These are phyloP conservation scores for Trichosporon asahii DNA, from an alignment of 1,284 basidiomycete species.

Conservation along the genomic window DNA sequence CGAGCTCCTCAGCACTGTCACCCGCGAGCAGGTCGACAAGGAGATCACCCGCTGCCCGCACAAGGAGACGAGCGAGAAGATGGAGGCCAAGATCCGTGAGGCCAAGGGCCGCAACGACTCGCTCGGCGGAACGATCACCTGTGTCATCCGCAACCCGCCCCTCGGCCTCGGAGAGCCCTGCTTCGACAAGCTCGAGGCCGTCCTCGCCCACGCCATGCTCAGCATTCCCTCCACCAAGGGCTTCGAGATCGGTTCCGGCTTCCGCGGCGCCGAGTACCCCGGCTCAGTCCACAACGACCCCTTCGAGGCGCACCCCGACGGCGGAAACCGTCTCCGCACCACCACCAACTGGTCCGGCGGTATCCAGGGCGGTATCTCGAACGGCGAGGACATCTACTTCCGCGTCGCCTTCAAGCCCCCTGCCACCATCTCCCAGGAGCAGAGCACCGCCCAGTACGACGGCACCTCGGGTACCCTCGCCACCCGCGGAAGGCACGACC, in stretches of 20 bases:
- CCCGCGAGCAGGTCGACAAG: constrained; percentile 83
- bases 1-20: constrained; percentile 72
- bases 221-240: constrained; percentile 98
- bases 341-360: constrained; percentile 95
- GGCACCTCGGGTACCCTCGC: constrained; percentile 82
- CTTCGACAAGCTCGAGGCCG: constrained; percentile 98
- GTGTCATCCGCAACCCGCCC: constrained; percentile 87
- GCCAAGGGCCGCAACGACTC: constrained; percentile 90
- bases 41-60: constrained; percentile 89
- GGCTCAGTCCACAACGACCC: constrained; percentile 92
- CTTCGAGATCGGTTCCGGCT: constrained; percentile 97
- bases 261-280: constrained; percentile 90
- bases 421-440: constrained; percentile 92
- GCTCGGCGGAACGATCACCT: constrained; percentile 95
- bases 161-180: constrained; percentile 93
- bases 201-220: constrained; percentile 95
- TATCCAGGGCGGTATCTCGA: constrained; percentile 95
- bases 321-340: constrained; percentile 64
- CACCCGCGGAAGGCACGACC: constrained; percentile 90
- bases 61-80: constrained; percentile 75
- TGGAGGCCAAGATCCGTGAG: constrained; percentile 89
- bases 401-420: constrained; percentile 96
- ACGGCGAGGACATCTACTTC: constrained; percentile 98
- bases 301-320: constrained; percentile 67
- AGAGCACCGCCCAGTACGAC: constrained; percentile 87